phyloP scores from a whole-genome alignment of 192 early-diverging fungal species.

The Podochytrium sp. region DNA sequence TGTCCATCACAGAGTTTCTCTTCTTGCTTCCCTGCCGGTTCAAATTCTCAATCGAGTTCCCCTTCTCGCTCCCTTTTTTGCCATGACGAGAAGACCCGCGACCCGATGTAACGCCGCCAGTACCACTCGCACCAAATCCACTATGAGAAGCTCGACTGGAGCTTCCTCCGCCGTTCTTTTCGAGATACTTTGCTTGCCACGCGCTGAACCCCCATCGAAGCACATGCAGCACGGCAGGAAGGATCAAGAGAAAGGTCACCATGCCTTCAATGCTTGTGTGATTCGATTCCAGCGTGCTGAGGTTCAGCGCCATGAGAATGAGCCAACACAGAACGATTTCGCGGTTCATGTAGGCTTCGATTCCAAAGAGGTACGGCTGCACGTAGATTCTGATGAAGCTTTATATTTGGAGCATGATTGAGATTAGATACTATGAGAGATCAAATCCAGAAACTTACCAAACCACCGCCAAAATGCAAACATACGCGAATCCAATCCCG shows the following conservation, averaged over 20 bases:
- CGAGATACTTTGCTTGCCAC: background rate
- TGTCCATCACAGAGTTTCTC: no score
- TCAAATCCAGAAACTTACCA: background rate
- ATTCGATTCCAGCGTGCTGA: background rate
- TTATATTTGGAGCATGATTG: background rate
- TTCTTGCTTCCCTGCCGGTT: background rate
- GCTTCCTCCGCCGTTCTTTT: background rate
- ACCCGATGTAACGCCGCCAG: background rate
- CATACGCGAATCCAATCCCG: constrained; percentile 7
- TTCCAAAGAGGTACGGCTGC: constrained; percentile 17
- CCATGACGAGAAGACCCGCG: no score
- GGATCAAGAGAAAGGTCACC: background rate
- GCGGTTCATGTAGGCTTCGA: constrained; percentile 32
- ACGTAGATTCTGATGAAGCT: constrained; percentile 22
- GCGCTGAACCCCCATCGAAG: background rate
- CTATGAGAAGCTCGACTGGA: background rate
- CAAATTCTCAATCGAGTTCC: constrained; percentile 26
- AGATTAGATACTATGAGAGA: background rate
- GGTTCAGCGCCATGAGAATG: constrained; percentile 18
- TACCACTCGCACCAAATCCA: background rate
- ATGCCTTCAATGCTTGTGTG: background rate
- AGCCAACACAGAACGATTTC: constrained; percentile 27
- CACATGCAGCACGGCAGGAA: constrained; percentile 11
- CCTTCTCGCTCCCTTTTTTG: constrained; percentile 3
- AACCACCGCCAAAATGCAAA: constrained; percentile 6